These are phyloP conservation scores for Ascochyta koolunga DNA, from an alignment of 2,329 filamentous ascomycete species.

Conservation along the genomic window DNA sequence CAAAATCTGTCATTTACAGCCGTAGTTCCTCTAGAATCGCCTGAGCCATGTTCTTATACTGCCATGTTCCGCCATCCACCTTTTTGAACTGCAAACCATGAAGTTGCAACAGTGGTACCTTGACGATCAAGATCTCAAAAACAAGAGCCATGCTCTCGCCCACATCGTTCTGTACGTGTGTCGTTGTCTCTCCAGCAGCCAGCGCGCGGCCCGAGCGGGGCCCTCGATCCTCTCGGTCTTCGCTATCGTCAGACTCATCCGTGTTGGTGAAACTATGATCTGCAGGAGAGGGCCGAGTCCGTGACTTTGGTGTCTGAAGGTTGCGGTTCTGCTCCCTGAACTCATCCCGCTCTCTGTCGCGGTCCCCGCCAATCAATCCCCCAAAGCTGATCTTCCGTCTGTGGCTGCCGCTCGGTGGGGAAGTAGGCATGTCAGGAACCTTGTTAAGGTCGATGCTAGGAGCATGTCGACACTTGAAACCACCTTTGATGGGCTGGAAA, in stretches of 20 bases:
- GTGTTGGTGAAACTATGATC: constrained; percentile 84
- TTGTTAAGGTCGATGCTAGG: constrained; percentile 89
- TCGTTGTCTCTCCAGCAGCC: constrained; percentile 84
- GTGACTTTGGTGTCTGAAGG: constrained; percentile 57
- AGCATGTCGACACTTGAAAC: constrained; percentile 85
- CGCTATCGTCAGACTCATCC: constrained; percentile 81
- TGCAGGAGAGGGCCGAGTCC: constrained; percentile 54
- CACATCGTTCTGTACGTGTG: constrained; percentile 87
- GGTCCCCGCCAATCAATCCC: constrained; percentile 62
- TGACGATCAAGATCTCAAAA: constrained; percentile 97
- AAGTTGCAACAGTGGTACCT: constrained; percentile 88
- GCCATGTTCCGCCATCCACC: constrained; percentile 93
- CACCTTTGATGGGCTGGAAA: constrained; percentile 88
- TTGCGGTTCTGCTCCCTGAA: constrained; percentile 65
- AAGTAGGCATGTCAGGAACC: constrained; percentile 62
- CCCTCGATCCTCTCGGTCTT: constrained; percentile 55
- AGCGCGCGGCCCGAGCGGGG: constrained; percentile 32
- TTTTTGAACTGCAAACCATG: constrained; percentile 99
- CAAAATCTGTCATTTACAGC: constrained; percentile 57
- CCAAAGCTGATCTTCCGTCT: constrained; percentile 84
- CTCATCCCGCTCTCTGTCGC: constrained; percentile 73
- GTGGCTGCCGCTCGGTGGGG: constrained; percentile 57
- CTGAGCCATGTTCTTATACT: constrained; percentile 98
- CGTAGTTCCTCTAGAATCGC: constrained; percentile 87
- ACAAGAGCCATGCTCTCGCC: constrained; percentile 82